phyloP scores from a whole-genome alignment of 768 basidiomycete species.

The Trametes gibbosa region DNA sequence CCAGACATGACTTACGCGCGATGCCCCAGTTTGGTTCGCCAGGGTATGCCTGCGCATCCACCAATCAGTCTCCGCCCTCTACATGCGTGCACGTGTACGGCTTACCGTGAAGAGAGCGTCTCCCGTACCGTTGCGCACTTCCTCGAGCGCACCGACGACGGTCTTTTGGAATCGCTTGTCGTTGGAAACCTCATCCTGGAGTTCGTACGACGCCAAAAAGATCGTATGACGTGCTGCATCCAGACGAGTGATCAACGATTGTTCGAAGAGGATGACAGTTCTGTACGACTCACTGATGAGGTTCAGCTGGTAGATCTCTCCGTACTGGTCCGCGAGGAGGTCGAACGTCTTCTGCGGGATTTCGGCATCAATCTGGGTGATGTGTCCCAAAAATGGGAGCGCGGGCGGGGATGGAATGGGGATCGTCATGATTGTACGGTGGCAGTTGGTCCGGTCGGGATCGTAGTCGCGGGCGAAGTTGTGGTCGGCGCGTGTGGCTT shows the following conservation, averaged over 20 bases:
- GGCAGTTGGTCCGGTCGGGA: no score
- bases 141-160: conserved; percentile 31
- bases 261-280: background rate
- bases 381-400: conserved; percentile 43
- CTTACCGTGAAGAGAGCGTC: conserved; percentile 43
- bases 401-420: conserved; percentile 43
- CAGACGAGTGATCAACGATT: background rate
- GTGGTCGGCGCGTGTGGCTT: no score
- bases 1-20: conserved; percentile 34
- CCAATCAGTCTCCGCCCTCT: background rate
- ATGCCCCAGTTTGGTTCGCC: conserved; percentile 49
- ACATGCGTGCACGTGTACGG: background rate
- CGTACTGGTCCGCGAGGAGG: conserved; percentile 41
- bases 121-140: conserved; percentile 37
- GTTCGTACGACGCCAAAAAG: conserved; percentile 35
- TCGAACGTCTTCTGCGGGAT: conserved; percentile 36
- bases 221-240: conserved; percentile 28
- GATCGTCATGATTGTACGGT: conserved; percentile 33
- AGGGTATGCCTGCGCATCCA: conserved; percentile 32
- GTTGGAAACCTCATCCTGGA: conserved; percentile 43
- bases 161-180: conserved; percentile 42
- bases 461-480: no score
- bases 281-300: conserved; percentile 34
- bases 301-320: conserved; percentile 41
- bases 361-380: conserved; percentile 34